Percentiles rank a stretch among this genome's conserved stretches.
These are phyloP conservation scores for Lactifluus echinatus DNA, from an alignment of 768 basidiomycete genomes.

Conservation along the genomic window DNA sequence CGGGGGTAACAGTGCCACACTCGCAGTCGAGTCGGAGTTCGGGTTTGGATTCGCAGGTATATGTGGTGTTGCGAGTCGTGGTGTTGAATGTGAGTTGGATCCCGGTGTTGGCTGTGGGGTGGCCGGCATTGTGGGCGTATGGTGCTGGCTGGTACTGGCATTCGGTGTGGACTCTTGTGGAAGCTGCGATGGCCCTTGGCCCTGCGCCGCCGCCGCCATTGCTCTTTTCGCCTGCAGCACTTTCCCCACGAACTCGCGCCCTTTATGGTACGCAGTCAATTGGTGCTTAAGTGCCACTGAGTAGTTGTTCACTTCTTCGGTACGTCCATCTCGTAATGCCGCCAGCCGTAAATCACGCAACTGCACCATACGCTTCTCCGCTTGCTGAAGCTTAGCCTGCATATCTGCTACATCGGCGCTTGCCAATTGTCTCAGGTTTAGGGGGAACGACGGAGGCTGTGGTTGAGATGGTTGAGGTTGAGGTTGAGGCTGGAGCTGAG, in stretches of 20 bases:
- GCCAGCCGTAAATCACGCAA: neutral
- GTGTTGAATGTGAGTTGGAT: slow-evolving; percentile 2
- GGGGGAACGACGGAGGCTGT: neutral
- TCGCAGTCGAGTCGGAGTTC: neutral
- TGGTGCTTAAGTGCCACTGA: neutral
- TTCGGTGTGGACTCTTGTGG: neutral
- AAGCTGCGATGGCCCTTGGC: slow-evolving; percentile 6
- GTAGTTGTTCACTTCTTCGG: neutral
- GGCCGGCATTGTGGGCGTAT: neutral
- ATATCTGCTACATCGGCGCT: neutral
- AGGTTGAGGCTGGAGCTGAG: neutral
- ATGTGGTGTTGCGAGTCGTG: slow-evolving; percentile 3
- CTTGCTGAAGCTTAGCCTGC: slow-evolving; percentile 9
- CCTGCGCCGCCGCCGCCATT: slow-evolving; percentile 1
- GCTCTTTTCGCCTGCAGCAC: neutral
- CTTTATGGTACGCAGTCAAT: neutral
- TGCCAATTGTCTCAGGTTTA: slow-evolving; percentile 1
- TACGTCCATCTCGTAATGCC: slow-evolving; percentile 3
- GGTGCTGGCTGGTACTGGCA: slow-evolving; percentile 1
- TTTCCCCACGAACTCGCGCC: neutral
- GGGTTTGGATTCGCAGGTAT: slow-evolving; percentile 1
- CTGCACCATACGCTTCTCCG: neutral
- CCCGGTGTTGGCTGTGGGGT: slow-evolving; percentile 3
- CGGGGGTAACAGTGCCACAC: neutral
- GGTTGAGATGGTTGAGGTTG: neutral